Conservation (phyloP, 108 stramenopile species). For the Parietichytrium sp. region DNA sequence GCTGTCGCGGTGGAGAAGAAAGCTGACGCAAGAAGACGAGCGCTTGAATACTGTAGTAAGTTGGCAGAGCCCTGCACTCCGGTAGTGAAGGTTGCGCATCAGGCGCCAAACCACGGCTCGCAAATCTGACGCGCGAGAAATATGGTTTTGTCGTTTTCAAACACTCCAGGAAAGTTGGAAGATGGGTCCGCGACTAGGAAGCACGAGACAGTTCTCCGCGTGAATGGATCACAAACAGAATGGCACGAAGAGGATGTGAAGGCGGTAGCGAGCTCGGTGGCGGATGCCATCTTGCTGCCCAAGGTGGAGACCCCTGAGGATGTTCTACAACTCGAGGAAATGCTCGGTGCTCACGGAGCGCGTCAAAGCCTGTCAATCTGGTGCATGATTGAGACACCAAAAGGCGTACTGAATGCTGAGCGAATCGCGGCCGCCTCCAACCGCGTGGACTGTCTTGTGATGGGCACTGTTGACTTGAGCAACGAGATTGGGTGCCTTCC, state of each 20-base stretch:
- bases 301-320: constrained; percentile 41
- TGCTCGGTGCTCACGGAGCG: not conserved
- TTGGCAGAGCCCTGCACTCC: not conserved
- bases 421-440: not conserved
- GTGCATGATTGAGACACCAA: constrained; percentile 41
- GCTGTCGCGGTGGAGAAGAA: constrained; percentile 39
- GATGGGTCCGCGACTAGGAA: too few species aligned
- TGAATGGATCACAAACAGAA: constrained; percentile 33
- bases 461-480: constrained; percentile 42
- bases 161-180: too few species aligned
- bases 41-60: not conserved
- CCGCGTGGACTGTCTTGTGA: not conserved
- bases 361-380: not conserved
- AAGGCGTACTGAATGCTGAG: not conserved
- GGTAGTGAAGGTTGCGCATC: too few species aligned
- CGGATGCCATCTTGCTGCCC: constrained; percentile 36
- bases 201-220: constrained; percentile 15
- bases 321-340: not conserved
- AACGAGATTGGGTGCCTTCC: constrained; percentile 19
- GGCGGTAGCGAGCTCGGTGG: not conserved
- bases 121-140: too few species aligned
- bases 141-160: not conserved
- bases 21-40: not conserved
- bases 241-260: constrained; percentile 41
- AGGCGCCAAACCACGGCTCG: too few species aligned